Conservation (phyloP, 257 asterid species). For the Misopates orontium region DNA sequence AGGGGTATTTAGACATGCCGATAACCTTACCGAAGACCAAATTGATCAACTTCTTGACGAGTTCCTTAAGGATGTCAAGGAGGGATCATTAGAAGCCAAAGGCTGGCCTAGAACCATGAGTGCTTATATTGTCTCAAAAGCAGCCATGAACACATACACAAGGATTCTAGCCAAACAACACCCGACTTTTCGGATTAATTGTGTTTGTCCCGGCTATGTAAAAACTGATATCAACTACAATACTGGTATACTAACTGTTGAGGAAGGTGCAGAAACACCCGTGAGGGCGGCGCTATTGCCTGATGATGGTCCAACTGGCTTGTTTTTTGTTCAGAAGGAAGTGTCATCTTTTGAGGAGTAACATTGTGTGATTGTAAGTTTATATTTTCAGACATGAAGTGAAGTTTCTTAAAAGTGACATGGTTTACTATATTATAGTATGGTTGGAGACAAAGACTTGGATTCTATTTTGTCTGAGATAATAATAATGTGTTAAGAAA, state of each 20-base stretch:
- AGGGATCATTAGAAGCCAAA: constrained; percentile 38
- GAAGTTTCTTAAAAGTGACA: too few relatives aligned
- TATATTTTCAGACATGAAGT: neutral
- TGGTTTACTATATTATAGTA: too few relatives aligned
- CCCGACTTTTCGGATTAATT: constrained; percentile 38
- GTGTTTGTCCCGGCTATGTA: constrained; percentile 64
- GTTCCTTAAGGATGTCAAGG: constrained; percentile 49
- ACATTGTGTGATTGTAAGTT: neutral
- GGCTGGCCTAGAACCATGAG: constrained; percentile 50
- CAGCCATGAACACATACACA: constrained; percentile 56
- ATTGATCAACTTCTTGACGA: constrained; percentile 45
- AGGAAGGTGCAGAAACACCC: constrained; percentile 55
- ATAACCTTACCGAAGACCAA: constrained; percentile 46
- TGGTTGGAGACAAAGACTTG: too few relatives aligned
- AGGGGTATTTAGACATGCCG: constrained; percentile 38
- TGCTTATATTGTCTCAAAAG: constrained; percentile 62
- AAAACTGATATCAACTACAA: constrained; percentile 46
- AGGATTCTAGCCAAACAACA: constrained; percentile 44
- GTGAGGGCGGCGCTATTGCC: constrained; percentile 58
- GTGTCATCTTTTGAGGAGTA: constrained; percentile 39
- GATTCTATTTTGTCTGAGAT: too few relatives aligned
- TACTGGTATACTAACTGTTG: constrained; percentile 43
- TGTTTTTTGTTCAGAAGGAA: constrained; percentile 39
- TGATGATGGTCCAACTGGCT: constrained; percentile 56
- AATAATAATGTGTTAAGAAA: too few relatives aligned